Conservation (phyloP, 768 basidiomycete genomes). For the Glaciozyma antarctica region DNA sequence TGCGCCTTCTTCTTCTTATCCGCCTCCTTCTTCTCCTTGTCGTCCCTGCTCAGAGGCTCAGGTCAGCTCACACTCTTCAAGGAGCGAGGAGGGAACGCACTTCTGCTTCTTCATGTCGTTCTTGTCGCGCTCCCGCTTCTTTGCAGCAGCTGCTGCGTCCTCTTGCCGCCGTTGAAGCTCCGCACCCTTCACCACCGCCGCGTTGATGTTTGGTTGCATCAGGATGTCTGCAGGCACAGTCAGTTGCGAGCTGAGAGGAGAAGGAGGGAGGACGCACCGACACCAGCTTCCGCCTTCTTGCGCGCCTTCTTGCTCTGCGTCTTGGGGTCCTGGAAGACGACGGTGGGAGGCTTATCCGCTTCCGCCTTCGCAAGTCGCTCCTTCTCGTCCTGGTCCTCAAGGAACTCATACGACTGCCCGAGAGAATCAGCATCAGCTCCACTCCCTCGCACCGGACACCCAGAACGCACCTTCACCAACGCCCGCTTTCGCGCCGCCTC, state of each 20-base stretch:
- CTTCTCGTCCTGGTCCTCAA: constrained; percentile 16
- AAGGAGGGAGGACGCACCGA: constrained; percentile 9
- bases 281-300: constrained; percentile 28
- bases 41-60: constrained; percentile 7
- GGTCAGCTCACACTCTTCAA: no score
- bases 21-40: constrained; percentile 25
- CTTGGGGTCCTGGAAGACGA: constrained; percentile 6
- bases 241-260: no score
- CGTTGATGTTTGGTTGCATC: constrained; percentile 25
- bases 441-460: no score
- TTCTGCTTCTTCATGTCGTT: constrained; percentile 27
- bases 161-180: constrained; percentile 6
- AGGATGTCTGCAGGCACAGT: constrained; percentile 7
- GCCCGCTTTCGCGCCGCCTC: constrained; percentile 17
- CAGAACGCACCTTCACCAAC: constrained; percentile 6
- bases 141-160: constrained; percentile 9
- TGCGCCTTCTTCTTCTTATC: constrained; percentile 28
- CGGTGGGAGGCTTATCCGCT: constrained; percentile 4
- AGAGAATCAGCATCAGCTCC: background rate
- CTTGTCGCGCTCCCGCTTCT: constrained; percentile 25
- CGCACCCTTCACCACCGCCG: constrained; percentile 11
- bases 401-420: constrained; percentile 18
- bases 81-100: background rate
- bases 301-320: constrained; percentile 23
- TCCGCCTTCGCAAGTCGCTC: constrained; percentile 5